Evolutionary conservation across 768 basidiomycete species (phyloP).

Genomic region (Steccherinum ochraceum): DNA sequence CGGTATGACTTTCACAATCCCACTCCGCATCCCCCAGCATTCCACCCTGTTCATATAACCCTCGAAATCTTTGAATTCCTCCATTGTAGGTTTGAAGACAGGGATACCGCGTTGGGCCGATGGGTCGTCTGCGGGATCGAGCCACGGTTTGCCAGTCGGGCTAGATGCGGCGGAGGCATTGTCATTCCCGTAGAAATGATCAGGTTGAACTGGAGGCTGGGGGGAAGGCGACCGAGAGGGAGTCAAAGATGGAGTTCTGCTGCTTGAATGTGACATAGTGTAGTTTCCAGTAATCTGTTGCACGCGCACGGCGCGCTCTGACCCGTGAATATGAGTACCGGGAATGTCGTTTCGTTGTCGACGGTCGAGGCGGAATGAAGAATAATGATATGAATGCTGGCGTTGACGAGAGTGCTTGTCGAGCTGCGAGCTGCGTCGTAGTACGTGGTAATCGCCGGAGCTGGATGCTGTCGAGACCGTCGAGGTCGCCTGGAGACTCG

Average conservation of each 20-base stretch:
- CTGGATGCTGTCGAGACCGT: neutral
- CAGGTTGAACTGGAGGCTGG: constrained; percentile 52
- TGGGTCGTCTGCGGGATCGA: constrained; percentile 77
- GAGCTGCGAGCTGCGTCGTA: too few relatives aligned
- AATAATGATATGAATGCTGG: neutral
- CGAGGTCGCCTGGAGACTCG: neutral
- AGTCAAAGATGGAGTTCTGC: constrained; percentile 27
- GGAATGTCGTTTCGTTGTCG: too few relatives aligned
- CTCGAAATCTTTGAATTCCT: constrained; percentile 90
- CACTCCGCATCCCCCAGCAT: constrained; percentile 84
- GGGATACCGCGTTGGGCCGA: constrained; percentile 86
- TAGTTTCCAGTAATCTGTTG: neutral
- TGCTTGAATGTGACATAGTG: constrained; percentile 18
- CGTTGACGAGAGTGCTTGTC: too few relatives aligned
- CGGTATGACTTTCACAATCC: constrained; percentile 95
- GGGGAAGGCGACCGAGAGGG: constrained; percentile 44
- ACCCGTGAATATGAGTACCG: neutral
- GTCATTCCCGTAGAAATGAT: constrained; percentile 74
- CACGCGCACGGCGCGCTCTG: neutral
- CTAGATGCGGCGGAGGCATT: constrained; percentile 44
- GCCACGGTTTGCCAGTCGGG: constrained; percentile 58
- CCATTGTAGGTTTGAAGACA: constrained; percentile 91
- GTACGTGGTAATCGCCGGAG: neutral
- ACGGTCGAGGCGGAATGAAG: neutral
- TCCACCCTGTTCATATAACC: constrained; percentile 82